Conservation (phyloP, 768 basidiomycete species). For the Lyophyllum decastes region DNA sequence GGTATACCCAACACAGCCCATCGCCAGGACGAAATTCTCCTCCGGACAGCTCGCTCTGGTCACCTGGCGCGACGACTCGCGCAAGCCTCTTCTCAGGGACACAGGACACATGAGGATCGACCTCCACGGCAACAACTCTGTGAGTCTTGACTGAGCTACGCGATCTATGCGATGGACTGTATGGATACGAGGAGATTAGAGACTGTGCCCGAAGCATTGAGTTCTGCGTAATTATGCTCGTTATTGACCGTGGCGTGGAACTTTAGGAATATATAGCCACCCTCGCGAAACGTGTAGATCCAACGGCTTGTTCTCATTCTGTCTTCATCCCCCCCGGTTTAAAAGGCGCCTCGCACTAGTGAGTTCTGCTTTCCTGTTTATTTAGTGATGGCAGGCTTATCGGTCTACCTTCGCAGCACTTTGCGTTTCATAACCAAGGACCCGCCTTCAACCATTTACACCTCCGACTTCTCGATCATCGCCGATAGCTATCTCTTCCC, state of each 20-base stretch:
- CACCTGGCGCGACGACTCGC: slow-evolving; percentile 53
- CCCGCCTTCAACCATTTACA: slow-evolving; percentile 40
- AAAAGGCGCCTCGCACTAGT: slow-evolving; percentile 31
- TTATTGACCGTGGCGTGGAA: background rate
- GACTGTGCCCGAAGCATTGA: background rate
- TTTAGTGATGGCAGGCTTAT: background rate
- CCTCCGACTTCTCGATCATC: slow-evolving; percentile 51
- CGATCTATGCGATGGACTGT: background rate
- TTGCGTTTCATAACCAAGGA: slow-evolving; percentile 33
- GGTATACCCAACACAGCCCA: slow-evolving; percentile 54
- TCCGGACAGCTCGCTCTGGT: slow-evolving; percentile 43
- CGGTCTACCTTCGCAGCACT: slow-evolving; percentile 22
- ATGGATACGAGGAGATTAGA: background rate
- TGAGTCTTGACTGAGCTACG: slow-evolving; percentile 24
- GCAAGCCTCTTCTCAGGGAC: slow-evolving; percentile 37
- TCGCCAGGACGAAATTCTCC: slow-evolving; percentile 42
- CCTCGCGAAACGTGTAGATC: slow-evolving; percentile 45
- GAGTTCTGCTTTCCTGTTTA: slow-evolving; percentile 9
- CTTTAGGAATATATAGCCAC: slow-evolving; percentile 40
- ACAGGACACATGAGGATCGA: slow-evolving; percentile 48
- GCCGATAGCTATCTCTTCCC: slow-evolving; percentile 19
- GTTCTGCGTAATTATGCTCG: background rate
- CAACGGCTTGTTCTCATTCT: slow-evolving; percentile 27
- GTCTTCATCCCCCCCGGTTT: slow-evolving; percentile 34
- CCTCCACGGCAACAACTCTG: slow-evolving; percentile 41